Percentiles rank a stretch among this genome's conserved stretches.
phyloP scores from a whole-genome alignment of 495 filamentous ascomycete species.

The Daldinia decipiens region DNA sequence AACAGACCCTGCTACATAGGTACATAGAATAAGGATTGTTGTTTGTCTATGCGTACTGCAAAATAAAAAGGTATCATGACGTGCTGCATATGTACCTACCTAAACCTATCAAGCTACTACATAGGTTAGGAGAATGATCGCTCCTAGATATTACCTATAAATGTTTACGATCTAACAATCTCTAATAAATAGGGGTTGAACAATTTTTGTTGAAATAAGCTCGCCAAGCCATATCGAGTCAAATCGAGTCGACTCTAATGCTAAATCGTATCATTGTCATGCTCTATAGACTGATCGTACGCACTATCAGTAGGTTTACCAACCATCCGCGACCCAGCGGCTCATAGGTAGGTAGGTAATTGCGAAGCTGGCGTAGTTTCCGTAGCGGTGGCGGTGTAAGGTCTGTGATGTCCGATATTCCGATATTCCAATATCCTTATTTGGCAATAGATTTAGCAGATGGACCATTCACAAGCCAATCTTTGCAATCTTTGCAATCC shows the following conservation, averaged over 20 bases:
- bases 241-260: slow-evolving; percentile 31
- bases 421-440: slow-evolving; percentile 11
- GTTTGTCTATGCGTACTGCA: too few relatives aligned
- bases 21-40: too few relatives aligned
- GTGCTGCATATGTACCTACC: too few relatives aligned
- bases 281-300: slow-evolving; percentile 29
- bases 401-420: slow-evolving; percentile 18
- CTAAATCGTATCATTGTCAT: slow-evolving; percentile 43
- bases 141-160: too few relatives aligned
- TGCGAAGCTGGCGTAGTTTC: slow-evolving; percentile 16
- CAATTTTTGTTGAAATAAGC: slow-evolving; percentile 14
- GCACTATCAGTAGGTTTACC: slow-evolving; percentile 13
- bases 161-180: not conserved
- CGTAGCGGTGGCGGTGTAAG: slow-evolving; percentile 40
- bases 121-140: too few relatives aligned
- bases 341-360: slow-evolving; percentile 23
- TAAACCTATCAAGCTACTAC: too few relatives aligned
- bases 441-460: slow-evolving; percentile 12
- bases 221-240: slow-evolving; percentile 30
- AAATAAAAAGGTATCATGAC: too few relatives aligned
- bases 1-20: too few relatives aligned
- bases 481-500: not conserved
- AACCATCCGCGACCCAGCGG: not conserved
- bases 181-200: slow-evolving; percentile 14
- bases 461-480: not conserved